Conservation (phyloP, 1,139 yeast genomes). For the Sugiyamaella neomexicana region DNA sequence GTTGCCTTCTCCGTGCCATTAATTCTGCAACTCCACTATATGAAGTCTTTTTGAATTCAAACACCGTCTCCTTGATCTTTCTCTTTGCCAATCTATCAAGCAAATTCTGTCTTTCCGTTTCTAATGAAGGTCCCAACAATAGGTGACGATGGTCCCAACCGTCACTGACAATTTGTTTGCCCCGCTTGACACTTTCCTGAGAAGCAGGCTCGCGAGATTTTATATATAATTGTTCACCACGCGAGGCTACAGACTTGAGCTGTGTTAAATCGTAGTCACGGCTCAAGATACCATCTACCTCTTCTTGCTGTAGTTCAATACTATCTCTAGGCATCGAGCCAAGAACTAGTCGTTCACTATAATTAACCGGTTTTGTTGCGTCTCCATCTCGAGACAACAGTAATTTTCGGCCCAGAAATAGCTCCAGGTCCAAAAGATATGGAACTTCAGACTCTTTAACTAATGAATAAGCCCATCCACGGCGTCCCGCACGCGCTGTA, state of each 20-base stretch:
- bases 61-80: conserved; percentile 75
- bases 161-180: conserved; percentile 73
- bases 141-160: conserved; percentile 89
- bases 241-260: conserved; percentile 67
- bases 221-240: conserved; percentile 85
- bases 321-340: conserved; percentile 78
- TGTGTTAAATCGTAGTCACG: conserved; percentile 69
- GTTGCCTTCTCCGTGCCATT: conserved; percentile 83
- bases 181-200: conserved; percentile 75
- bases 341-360: conserved; percentile 72
- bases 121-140: conserved; percentile 53
- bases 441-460: conserved; percentile 86
- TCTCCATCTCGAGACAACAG: conserved; percentile 54
- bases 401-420: conserved; percentile 83
- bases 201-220: conserved; percentile 89
- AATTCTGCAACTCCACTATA: conserved; percentile 72
- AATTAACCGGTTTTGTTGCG: conserved; percentile 57
- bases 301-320: conserved; percentile 71
- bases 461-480: conserved; percentile 96
- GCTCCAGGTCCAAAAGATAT: conserved; percentile 83
- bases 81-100: conserved; percentile 70
- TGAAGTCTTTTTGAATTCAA: conserved; percentile 60
- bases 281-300: conserved; percentile 60
- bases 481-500: conserved; percentile 98
- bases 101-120: conserved; percentile 70